Percentiles rank a stretch among this genome's conserved stretches.
phyloP scores from a whole-genome alignment of 306 rosid genomes.

The Prunus mume region DNA sequence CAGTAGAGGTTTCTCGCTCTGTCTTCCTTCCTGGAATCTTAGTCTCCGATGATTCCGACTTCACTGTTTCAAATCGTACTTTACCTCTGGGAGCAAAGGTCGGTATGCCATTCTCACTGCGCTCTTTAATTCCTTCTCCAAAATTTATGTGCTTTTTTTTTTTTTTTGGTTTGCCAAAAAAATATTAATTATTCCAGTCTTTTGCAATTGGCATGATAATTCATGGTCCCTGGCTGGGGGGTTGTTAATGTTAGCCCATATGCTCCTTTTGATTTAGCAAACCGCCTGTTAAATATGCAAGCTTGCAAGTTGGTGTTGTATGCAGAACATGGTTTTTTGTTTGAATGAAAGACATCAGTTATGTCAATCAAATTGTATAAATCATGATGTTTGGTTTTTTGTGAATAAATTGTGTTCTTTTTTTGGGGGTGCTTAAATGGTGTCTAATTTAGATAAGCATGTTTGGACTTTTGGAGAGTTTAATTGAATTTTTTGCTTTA shows the following conservation, averaged over 20 bases:
- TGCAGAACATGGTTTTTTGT: no score
- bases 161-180: neutral
- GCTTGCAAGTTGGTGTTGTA: no score
- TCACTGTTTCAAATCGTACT: neutral
- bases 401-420: neutral
- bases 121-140: neutral
- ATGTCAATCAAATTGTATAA: neutral
- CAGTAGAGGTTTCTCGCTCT: no score
- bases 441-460: neutral
- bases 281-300: no score
- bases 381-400: neutral
- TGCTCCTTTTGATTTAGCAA: no score
- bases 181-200: no score
- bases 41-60: neutral
- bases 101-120: neutral
- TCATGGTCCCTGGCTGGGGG: no score
- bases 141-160: neutral
- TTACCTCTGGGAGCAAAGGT: neutral
- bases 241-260: no score
- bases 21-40: neutral
- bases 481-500: neutral
- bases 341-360: no score
- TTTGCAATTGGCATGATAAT: no score
- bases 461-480: neutral
- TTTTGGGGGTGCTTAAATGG: neutral